phyloP scores from a whole-genome alignment of 139 green algal genomes.

The Desmodesmus armatus region DNA sequence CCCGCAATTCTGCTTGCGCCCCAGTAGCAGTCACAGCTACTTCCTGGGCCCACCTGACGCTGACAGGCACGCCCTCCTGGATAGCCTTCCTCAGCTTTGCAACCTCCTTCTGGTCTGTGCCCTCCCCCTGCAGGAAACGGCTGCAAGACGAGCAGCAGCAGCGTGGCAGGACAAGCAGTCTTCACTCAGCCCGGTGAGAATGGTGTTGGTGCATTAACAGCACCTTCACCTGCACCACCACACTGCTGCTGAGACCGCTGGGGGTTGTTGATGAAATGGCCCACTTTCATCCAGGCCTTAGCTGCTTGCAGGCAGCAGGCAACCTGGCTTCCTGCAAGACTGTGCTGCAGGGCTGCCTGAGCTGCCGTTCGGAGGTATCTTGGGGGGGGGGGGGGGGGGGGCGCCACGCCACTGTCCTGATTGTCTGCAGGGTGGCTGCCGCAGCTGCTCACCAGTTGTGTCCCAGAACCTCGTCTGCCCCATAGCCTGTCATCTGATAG shows the following conservation, averaged over 20 bases:
- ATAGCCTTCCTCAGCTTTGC: slow-evolving; percentile 84
- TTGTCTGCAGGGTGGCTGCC: too few species aligned
- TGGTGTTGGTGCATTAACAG: too few species aligned
- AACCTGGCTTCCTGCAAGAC: neutral
- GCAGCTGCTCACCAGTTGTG: slow-evolving; percentile 96
- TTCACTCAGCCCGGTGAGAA: too few species aligned
- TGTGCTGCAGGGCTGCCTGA: neutral
- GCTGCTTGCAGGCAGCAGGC: neutral
- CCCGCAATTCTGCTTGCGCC: neutral
- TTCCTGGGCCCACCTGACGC: neutral
- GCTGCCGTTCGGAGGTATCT: neutral
- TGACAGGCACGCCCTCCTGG: slow-evolving; percentile 66
- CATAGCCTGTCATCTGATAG: slow-evolving; percentile 97
- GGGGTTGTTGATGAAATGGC: too few species aligned
- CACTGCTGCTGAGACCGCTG: too few species aligned
- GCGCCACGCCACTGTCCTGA: neutral
- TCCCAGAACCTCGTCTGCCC: slow-evolving; percentile 92
- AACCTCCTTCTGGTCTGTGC: slow-evolving; percentile 92
- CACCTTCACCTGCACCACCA: too few species aligned
- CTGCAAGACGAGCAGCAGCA: slow-evolving; percentile 55
- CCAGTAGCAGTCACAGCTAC: neutral
- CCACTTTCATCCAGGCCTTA: neutral
- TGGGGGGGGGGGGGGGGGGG: too few species aligned
- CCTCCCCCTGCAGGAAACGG: slow-evolving; percentile 97
- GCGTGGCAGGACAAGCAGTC: neutral